Percentiles rank a stretch among this genome's conserved stretches.
phyloP scores from a whole-genome alignment of 2,329 filamentous ascomycete species.

The Paramyrothecium sp. region DNA sequence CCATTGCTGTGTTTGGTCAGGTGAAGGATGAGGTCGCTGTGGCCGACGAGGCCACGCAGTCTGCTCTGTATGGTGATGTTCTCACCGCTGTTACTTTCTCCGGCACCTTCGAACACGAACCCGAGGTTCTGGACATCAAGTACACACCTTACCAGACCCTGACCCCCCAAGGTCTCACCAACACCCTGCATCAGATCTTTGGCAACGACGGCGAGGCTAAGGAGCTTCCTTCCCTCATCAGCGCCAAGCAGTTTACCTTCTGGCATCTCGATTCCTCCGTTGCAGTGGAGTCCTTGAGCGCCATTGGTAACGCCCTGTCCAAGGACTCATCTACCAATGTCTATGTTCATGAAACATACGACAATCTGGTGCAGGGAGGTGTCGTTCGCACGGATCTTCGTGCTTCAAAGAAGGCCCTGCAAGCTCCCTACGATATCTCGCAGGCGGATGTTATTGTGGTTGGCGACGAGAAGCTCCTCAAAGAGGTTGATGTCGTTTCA shows the following conservation, averaged over 20 bases:
- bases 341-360: conserved; percentile 60
- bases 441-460: conserved; percentile 78
- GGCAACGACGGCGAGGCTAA: conserved; percentile 53
- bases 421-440: conserved; percentile 79
- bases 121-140: conserved; percentile 78
- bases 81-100: conserved; percentile 82
- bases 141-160: conserved; percentile 69
- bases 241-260: conserved; percentile 84
- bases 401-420: conserved; percentile 76
- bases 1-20: conserved; percentile 84
- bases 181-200: conserved; percentile 48
- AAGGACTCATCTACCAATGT: conserved; percentile 68
- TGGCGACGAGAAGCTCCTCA: conserved; percentile 75
- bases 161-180: conserved; percentile 53
- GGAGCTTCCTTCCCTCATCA: conserved; percentile 41
- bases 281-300: conserved; percentile 62
- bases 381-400: conserved; percentile 82
- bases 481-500: conserved; percentile 71
- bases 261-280: conserved; percentile 83
- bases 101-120: conserved; percentile 60
- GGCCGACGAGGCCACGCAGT: conserved; percentile 72
- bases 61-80: conserved; percentile 89
- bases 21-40: conserved; percentile 73
- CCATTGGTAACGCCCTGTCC: conserved; percentile 60
- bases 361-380: conserved; percentile 72